Conservation (phyloP, 192 early-diverging fungal species). For the Backusella circina region DNA sequence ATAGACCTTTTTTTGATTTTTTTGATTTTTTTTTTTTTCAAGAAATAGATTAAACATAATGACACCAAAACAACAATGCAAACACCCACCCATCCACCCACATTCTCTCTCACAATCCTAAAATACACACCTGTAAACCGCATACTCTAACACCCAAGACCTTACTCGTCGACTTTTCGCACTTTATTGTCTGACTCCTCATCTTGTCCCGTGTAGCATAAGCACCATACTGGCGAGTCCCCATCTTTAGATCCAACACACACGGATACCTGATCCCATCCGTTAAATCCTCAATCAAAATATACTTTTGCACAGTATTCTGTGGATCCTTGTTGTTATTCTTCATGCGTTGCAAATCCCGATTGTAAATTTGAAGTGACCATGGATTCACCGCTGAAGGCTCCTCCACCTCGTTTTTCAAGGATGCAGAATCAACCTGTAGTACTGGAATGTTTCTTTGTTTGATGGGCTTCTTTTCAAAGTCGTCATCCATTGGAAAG, state of each 20-base stretch:
- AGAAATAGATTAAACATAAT: not conserved
- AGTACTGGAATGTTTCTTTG: not conserved
- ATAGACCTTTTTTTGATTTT: constrained; percentile 25
- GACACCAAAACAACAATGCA: not conserved
- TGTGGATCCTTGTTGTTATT: not conserved
- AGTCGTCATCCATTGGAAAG: constrained; percentile 23
- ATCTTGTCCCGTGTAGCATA: constrained; percentile 83
- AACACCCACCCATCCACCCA: not conserved
- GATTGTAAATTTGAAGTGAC: constrained; percentile 23
- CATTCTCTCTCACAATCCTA: not conserved
- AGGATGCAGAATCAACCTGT: not conserved
- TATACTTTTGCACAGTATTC: constrained; percentile 62
- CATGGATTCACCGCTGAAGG: constrained; percentile 14
- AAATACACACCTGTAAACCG: constrained; percentile 85
- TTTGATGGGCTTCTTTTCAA: not conserved
- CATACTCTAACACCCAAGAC: constrained; percentile 92
- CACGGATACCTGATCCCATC: constrained; percentile 86
- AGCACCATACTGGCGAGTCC: constrained; percentile 94
- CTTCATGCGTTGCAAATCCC: constrained; percentile 23
- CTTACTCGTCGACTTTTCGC: constrained; percentile 88
- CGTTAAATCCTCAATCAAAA: constrained; percentile 93
- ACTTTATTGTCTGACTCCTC: constrained; percentile 88
- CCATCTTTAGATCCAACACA: constrained; percentile 99
- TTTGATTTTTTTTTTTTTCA: not conserved
- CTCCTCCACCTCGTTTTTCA: not conserved